phyloP scores from a whole-genome alignment of 2,329 filamentous ascomycete genomes.

The Trichophyton mentagrophytes region DNA sequence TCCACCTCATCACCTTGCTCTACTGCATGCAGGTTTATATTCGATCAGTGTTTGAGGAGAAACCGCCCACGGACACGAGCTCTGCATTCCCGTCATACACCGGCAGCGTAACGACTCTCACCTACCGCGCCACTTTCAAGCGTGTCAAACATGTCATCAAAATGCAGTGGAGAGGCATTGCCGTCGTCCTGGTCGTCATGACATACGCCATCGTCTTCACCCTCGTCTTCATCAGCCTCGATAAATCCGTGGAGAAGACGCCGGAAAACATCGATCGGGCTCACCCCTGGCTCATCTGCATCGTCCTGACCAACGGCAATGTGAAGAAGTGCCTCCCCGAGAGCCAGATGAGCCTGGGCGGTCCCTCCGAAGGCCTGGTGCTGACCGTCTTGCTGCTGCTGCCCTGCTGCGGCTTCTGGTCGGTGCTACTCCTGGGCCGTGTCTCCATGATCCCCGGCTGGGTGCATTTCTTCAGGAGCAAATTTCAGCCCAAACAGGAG shows the following conservation, averaged over 20 bases:
- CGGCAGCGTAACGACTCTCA: constrained; percentile 63
- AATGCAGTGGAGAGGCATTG: constrained; percentile 88
- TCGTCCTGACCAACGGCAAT: constrained; percentile 46
- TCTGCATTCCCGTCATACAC: constrained; percentile 64
- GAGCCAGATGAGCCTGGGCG: constrained; percentile 39
- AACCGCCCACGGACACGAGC: constrained; percentile 53
- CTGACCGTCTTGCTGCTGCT: constrained; percentile 72
- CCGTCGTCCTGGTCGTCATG: constrained; percentile 79
- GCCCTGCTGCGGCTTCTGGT: constrained; percentile 75
- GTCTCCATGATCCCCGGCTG: constrained; percentile 78
- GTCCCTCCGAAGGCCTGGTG: constrained; percentile 63
- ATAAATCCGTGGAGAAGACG: constrained; percentile 52
- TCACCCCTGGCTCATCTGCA: constrained; percentile 57
- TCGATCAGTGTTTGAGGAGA: constrained; percentile 62
- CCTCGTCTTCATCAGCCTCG: constrained; percentile 76
- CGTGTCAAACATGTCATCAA: constrained; percentile 74
- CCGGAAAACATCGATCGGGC: constrained; percentile 45
- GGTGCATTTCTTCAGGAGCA: constrained; percentile 49
- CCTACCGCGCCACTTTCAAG: constrained; percentile 75
- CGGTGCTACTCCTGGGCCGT: constrained; percentile 66
- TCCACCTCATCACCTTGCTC: constrained; percentile 71
- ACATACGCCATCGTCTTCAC: constrained; percentile 90
- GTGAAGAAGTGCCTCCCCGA: constrained; percentile 50
- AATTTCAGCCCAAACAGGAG: constrained; percentile 47
- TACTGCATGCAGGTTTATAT: constrained; percentile 96